Evolutionary conservation across 495 filamentous ascomycete genomes (phyloP), one percentile per base, ranked within the genome.

Genomic region (Penicillium pancosmium): DNA sequence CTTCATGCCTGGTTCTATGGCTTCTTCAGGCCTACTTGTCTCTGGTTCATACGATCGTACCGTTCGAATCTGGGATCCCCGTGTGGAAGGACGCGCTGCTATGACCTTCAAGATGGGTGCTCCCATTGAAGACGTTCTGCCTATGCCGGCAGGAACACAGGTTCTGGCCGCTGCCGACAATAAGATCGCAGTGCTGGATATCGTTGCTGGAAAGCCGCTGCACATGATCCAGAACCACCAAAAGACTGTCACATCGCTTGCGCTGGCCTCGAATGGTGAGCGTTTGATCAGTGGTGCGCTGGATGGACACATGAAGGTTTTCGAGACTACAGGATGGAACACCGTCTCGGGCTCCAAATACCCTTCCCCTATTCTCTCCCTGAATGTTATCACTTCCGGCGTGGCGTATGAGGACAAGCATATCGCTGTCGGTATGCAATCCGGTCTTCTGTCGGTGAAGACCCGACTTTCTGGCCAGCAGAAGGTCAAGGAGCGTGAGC

Each of bases 231-330:
- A 89, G 54, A 97, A 92, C 68, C 95, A 99, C 72, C 94, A 99
- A 74, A 98, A 97, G 84, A 96, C 94, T 0, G 91, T 99, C 33
- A 98, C 94, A 0, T 84, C 90, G 4, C 81, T 99, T 35, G 79
- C 80, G 15, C 69, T 86, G n/a, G 94, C 92, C 0, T 91, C 89
- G 31, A 86, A 90, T 62, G 85, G 87, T 16, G 85, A 85, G 50
- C 83, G 95, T 46, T 79, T 99, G 49, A 82, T 99, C 57, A 91
- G 84, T 68, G 95, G 91, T 70, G 89, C 86, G 15, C 78, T 99
- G 34, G 94, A 99, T 72, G 95, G 95, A 13, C 94, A 97, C 69
- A 83, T 99, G 73, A 99, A 99, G 77, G 83, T 98, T 38, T 97
- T 93, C 61, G 93, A 98, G 74, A 94, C 92, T 2, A 84, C 85